These are phyloP conservation scores for Lasiosphaeris hirsuta DNA, from an alignment of 495 filamentous ascomycete genomes.

Conservation along the genomic window DNA sequence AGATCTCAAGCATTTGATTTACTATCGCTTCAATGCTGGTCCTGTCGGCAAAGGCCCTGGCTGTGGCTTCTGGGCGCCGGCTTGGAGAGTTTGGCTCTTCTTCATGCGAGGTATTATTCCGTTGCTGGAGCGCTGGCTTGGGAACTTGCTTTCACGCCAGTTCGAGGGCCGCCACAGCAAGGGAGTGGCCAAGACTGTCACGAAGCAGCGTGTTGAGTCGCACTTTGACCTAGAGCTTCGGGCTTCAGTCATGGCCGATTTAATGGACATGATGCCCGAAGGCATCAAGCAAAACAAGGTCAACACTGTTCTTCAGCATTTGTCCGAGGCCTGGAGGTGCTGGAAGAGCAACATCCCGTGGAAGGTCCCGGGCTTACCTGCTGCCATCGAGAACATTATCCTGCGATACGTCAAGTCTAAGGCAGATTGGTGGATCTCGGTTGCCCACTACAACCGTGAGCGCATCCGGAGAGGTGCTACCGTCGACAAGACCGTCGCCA, in stretches of 20 bases:
- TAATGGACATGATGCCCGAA: conserved; percentile 99
- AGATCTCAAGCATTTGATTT: conserved; percentile 98
- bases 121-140: conserved; percentile 94
- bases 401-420: conserved; percentile 98
- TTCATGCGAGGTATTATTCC: conserved; percentile 99
- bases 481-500: conserved; percentile 98
- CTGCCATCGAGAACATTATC: conserved; percentile 98
- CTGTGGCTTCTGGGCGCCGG: conserved; percentile 98
- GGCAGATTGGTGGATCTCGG: conserved; percentile 99
- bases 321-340: conserved; percentile 97
- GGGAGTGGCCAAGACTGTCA: conserved; percentile 98
- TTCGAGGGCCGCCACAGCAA: conserved; percentile 99
- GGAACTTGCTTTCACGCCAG: conserved; percentile 92
- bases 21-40: conserved; percentile 98
- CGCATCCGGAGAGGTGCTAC: conserved; percentile 93
- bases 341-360: conserved; percentile 99
- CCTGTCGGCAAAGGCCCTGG: conserved; percentile 97
- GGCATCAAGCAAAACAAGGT: conserved; percentile 99
- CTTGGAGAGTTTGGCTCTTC: conserved; percentile 99
- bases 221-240: conserved; percentile 98
- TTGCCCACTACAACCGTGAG: conserved; percentile 97
- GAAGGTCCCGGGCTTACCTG: conserved; percentile 96
- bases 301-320: conserved; percentile 94
- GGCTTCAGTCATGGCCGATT: conserved; percentile 96
- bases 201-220: conserved; percentile 97